phyloP scores from a whole-genome alignment of 331 rosid genomes.

The Malus hybrid region DNA sequence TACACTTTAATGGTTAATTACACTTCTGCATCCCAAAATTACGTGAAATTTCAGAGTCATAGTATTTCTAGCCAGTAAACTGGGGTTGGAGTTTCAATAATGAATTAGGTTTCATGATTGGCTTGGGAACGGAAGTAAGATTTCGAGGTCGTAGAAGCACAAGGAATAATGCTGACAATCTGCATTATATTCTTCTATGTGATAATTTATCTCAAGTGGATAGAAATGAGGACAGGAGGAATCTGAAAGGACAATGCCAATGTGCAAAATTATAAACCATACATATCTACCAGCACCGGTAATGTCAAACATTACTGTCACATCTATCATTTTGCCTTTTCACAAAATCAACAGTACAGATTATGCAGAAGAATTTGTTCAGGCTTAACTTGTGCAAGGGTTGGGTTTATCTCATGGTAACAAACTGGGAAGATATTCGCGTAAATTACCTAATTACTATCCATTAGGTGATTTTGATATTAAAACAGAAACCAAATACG shows the following conservation, averaged over 20 bases:
- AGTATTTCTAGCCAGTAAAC: not conserved
- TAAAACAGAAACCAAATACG: not conserved
- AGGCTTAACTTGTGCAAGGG: not conserved
- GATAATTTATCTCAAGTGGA: constrained; percentile 3
- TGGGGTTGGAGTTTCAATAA: not conserved
- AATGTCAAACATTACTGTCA: not conserved
- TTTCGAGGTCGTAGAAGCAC: not conserved
- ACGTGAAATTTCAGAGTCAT: not conserved
- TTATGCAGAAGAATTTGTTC: not conserved
- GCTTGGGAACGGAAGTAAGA: not conserved
- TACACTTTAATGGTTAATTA: not conserved
- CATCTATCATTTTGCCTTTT: not conserved
- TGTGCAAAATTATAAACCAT: not conserved
- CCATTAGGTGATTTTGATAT: not conserved
- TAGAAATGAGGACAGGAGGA: constrained; percentile 1
- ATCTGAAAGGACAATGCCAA: not conserved
- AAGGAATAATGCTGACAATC: constrained; percentile 1
- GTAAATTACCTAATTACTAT: not conserved
- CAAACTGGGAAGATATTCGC: not conserved
- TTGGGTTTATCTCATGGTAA: not conserved
- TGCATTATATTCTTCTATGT: not conserved
- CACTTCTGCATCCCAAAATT: not conserved
- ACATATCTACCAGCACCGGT: not conserved
- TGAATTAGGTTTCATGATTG: not conserved
- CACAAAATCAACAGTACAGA: not conserved